Conservation (phyloP, 352 stramenopile genomes). For the Phytophthora sp. region DNA sequence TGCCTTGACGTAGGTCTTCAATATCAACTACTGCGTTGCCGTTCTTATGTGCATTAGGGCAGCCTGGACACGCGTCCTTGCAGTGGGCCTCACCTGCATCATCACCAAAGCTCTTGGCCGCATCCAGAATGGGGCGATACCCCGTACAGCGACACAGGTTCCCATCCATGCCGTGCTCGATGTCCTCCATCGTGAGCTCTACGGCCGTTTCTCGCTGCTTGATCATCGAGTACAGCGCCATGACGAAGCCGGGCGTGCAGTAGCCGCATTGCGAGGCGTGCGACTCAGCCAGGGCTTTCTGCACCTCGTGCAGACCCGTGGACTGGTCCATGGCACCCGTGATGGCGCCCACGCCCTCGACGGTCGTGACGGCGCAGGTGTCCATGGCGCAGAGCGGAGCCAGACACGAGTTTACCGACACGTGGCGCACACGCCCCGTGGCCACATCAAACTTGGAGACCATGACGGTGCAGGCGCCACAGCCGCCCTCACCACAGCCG, state of each 20-base stretch:
- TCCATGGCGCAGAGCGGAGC: conserved; percentile 85
- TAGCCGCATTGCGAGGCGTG: conserved; percentile 96
- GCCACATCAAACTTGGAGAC: conserved; percentile 73
- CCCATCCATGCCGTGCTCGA: conserved; percentile 95
- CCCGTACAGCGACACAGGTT: conserved; percentile 96
- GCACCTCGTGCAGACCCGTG: conserved; percentile 78
- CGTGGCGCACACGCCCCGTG: conserved; percentile 55
- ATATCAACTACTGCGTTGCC: conserved; percentile 51
- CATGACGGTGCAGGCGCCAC: conserved; percentile 96
- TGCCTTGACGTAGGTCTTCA: conserved; percentile 52
- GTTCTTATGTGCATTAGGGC: conserved; percentile 62
- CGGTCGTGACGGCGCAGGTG: conserved; percentile 84
- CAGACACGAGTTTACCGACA: conserved; percentile 90
- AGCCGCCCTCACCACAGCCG: conserved; percentile 95
- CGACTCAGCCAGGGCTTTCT: conserved; percentile 88
- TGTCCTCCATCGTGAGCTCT: conserved; percentile 82
- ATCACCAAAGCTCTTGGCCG: conserved; percentile 85
- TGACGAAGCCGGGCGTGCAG: conserved; percentile 91
- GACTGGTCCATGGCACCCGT: conserved; percentile 35
- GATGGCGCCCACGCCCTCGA: conserved; percentile 77
- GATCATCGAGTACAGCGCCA: conserved; percentile 85
- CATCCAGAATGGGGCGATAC: conserved; percentile 85
- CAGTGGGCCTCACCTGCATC: conserved; percentile 67
- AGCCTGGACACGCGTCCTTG: conserved; percentile 69
- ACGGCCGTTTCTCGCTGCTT: conserved; percentile 75